Percentiles rank a stretch among this genome's conserved stretches.
Conservation (phyloP, 257 asterid genomes). For the Ligustrum vulgare region DNA sequence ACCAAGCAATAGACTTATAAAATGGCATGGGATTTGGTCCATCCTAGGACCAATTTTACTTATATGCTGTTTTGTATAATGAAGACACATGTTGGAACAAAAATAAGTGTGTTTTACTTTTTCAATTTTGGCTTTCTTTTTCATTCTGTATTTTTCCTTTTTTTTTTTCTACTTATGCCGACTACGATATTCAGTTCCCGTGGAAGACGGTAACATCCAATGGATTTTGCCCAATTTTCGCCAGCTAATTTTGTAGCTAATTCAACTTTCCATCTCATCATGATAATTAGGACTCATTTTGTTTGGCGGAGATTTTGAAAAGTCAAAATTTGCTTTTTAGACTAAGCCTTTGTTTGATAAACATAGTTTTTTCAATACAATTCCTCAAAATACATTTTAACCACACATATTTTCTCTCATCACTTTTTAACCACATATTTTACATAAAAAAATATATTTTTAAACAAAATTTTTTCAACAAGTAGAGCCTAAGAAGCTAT, state of each 20-base stretch:
- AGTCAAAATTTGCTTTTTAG: too few relatives aligned
- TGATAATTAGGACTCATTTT: too few relatives aligned
- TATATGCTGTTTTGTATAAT: background rate
- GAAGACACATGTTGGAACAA: conserved; percentile 26
- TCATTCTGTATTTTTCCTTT: conserved; percentile 9
- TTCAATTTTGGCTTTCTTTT: conserved; percentile 10
- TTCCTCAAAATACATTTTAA: too few relatives aligned
- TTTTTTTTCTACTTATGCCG: conserved; percentile 4
- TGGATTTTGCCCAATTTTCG: conserved; percentile 10
- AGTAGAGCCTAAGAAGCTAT: too few relatives aligned
- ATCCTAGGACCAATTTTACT: background rate
- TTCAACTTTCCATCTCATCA: background rate
- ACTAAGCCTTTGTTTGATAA: too few relatives aligned
- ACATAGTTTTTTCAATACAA: too few relatives aligned
- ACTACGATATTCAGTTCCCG: conserved; percentile 18
- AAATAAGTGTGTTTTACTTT: conserved; percentile 8
- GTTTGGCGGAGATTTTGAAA: too few relatives aligned
- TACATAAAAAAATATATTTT: too few relatives aligned
- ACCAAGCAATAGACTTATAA: background rate
- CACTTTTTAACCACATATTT: too few relatives aligned
- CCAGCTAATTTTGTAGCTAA: background rate
- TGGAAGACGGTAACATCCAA: conserved; percentile 6
- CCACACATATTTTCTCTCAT: too few relatives aligned
- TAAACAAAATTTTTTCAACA: too few relatives aligned
- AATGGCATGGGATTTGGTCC: conserved; percentile 10